Percentiles rank a stretch among this genome's conserved stretches.
phyloP scores from a whole-genome alignment of 2,329 filamentous ascomycete genomes.

The Sporothrix brasiliensis region DNA sequence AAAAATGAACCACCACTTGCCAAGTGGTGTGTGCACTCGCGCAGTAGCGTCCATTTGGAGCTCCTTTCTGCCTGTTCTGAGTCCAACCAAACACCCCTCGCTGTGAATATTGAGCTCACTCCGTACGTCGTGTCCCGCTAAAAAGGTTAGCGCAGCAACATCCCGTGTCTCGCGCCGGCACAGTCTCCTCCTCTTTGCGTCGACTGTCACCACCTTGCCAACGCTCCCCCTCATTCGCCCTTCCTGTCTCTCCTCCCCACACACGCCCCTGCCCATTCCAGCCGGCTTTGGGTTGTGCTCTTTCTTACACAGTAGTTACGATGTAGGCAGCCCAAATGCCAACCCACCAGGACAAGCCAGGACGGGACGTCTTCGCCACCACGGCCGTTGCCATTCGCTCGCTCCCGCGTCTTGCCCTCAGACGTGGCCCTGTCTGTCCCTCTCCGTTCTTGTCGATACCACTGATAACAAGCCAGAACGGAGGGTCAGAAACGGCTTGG shows the following conservation, averaged over 20 bases:
- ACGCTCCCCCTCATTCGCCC: not conserved
- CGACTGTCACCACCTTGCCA: too few species aligned
- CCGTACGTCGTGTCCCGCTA: slow-evolving; percentile 26
- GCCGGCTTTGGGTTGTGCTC: not conserved
- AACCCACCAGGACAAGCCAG: not conserved
- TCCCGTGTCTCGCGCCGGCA: slow-evolving; percentile 28
- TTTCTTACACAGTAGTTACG: not conserved
- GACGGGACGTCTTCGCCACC: slow-evolving; percentile 4
- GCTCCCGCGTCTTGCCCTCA: slow-evolving; percentile 18
- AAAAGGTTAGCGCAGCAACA: slow-evolving; percentile 25
- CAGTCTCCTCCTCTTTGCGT: not conserved
- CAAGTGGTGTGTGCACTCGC: slow-evolving; percentile 14
- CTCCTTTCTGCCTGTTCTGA: slow-evolving; percentile 18
- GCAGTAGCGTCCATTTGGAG: slow-evolving; percentile 22
- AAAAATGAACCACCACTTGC: slow-evolving; percentile 5
- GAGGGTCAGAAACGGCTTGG: slow-evolving; percentile 17
- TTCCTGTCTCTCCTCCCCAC: slow-evolving; percentile 1
- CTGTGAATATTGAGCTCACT: not conserved
- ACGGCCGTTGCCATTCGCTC: slow-evolving; percentile 20
- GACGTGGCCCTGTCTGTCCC: not conserved
- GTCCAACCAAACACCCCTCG: not conserved
- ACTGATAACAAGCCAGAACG: slow-evolving; percentile 24
- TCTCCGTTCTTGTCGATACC: slow-evolving; percentile 20
- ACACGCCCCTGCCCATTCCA: slow-evolving; percentile 17
- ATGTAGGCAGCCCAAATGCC: not conserved